Percentiles rank a stretch among this genome's conserved stretches.
Conservation (phyloP, 2,329 filamentous ascomycete species). For the Trichophyton benhamiae region DNA sequence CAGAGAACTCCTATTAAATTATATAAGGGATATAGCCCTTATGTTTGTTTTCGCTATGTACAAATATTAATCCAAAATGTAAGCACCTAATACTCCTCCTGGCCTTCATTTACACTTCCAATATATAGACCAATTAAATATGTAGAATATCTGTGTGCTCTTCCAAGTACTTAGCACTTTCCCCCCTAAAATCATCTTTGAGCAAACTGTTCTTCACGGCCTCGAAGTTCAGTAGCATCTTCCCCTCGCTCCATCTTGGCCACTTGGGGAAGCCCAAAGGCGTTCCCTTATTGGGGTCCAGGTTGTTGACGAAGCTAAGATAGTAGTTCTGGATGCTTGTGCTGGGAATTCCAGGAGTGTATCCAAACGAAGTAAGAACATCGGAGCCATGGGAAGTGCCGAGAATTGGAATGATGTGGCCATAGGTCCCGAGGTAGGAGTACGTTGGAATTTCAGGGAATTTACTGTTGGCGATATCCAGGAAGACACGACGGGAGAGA, state of each 20-base stretch:
- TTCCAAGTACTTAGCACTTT: not conserved
- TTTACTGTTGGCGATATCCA: slow-evolving; percentile 35
- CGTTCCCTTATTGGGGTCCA: slow-evolving; percentile 53
- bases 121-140: not conserved
- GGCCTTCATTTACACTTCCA: not conserved
- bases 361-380: slow-evolving; percentile 52
- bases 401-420: slow-evolving; percentile 57
- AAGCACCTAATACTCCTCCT: not conserved
- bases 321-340: slow-evolving; percentile 55
- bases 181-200: not conserved
- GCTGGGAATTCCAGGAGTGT: slow-evolving; percentile 51
- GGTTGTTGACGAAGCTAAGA: slow-evolving; percentile 55
- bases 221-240: not conserved
- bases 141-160: not conserved
- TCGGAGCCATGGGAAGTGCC: slow-evolving; percentile 67
- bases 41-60: not conserved
- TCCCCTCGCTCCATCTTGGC: slow-evolving; percentile 41
- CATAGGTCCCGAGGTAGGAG: slow-evolving; percentile 64
- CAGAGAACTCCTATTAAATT: too few relatives aligned
- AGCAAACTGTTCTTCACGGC: not conserved
- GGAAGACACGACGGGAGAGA: slow-evolving; percentile 53
- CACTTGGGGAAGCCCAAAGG: slow-evolving; percentile 32
- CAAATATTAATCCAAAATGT: not conserved
- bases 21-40: too few relatives aligned
- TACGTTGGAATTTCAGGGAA: slow-evolving; percentile 52